Evolutionary conservation across 2,329 filamentous ascomycete species (phyloP).

Genomic region (Epichloe hybrida): DNA sequence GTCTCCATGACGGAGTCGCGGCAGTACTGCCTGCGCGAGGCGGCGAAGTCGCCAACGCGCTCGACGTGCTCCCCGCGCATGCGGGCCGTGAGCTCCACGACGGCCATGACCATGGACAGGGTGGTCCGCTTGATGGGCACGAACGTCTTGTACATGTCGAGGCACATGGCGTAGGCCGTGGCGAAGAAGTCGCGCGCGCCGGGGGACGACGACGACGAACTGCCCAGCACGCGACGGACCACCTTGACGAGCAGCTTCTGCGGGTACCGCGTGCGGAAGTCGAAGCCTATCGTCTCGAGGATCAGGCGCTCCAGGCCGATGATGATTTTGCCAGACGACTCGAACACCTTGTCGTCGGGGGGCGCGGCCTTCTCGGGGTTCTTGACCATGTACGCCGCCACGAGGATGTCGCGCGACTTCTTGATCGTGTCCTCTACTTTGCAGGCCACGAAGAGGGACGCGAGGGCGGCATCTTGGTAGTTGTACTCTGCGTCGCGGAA

Average conservation of each 20-base stretch:
- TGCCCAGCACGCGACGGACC: slow-evolving; percentile 41
- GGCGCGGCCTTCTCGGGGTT: slow-evolving; percentile 52
- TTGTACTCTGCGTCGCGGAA: slow-evolving; percentile 80
- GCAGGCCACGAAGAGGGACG: slow-evolving; percentile 82
- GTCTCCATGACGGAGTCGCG: slow-evolving; percentile 53
- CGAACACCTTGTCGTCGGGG: slow-evolving; percentile 78
- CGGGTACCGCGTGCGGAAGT: slow-evolving; percentile 81
- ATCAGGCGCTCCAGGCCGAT: slow-evolving; percentile 86
- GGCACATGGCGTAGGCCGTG: slow-evolving; percentile 66
- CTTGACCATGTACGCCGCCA: slow-evolving; percentile 79
- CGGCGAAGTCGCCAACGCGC: slow-evolving; percentile 34
- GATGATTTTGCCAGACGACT: slow-evolving; percentile 63
- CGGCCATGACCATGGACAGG: slow-evolving; percentile 70
- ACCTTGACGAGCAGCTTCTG: slow-evolving; percentile 78
- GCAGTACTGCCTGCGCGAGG: slow-evolving; percentile 32
- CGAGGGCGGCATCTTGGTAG: slow-evolving; percentile 73
- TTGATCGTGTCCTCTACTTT: slow-evolving; percentile 98
- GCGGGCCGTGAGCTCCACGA: slow-evolving; percentile 66
- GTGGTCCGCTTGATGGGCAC: slow-evolving; percentile 82
- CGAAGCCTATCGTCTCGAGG: slow-evolving; percentile 84
- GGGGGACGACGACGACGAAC: slow-evolving; percentile 1
- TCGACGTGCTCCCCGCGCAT: slow-evolving; percentile 45
- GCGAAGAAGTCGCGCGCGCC: slow-evolving; percentile 36
- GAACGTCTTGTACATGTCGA: slow-evolving; percentile 89
- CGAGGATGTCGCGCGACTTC: slow-evolving; percentile 86